Conservation (phyloP, 108 stramenopile species). For the Nannochloropsis salina region DNA sequence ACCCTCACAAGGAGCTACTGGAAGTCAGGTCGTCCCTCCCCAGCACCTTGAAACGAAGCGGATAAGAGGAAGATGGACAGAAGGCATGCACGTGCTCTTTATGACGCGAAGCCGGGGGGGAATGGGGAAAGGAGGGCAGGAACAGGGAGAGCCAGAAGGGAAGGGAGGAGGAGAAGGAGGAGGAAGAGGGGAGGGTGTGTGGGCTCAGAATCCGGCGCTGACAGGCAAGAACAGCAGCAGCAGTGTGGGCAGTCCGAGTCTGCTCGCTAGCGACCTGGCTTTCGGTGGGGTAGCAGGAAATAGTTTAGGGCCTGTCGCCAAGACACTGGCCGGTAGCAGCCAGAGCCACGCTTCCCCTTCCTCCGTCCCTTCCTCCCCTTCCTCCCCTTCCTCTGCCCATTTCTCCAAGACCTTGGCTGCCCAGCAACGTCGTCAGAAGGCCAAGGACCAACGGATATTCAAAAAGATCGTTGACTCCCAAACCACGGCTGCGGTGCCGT, state of each 20-base stretch:
- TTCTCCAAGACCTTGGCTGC: background rate
- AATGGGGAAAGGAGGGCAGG: background rate
- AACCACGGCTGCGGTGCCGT: background rate
- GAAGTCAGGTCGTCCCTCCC: too few species aligned
- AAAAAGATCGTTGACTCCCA: background rate
- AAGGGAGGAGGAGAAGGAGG: constrained; percentile 11
- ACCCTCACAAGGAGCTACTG: background rate
- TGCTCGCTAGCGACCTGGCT: background rate
- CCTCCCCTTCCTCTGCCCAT: background rate
- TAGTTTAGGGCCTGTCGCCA: background rate
- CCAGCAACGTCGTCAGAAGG: background rate
- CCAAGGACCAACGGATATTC: constrained; percentile 12
- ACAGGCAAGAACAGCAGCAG: constrained; percentile 3
- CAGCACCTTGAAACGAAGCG: background rate
- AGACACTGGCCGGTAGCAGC: too few species aligned
- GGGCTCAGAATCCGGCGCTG: background rate
- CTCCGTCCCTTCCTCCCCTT: background rate
- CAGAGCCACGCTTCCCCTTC: background rate
- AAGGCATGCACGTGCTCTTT: background rate
- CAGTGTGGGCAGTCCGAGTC: background rate
- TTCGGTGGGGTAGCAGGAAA: background rate
- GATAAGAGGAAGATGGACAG: background rate
- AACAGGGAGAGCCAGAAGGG: background rate
- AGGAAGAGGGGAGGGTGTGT: background rate
- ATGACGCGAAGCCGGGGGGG: background rate